A percentile compares a stretch with the other conserved stretches of the same genome.
Evolutionary conservation across 805 yeast genomes (phyloP).

Genomic region (Candida tibetensis): DNA sequence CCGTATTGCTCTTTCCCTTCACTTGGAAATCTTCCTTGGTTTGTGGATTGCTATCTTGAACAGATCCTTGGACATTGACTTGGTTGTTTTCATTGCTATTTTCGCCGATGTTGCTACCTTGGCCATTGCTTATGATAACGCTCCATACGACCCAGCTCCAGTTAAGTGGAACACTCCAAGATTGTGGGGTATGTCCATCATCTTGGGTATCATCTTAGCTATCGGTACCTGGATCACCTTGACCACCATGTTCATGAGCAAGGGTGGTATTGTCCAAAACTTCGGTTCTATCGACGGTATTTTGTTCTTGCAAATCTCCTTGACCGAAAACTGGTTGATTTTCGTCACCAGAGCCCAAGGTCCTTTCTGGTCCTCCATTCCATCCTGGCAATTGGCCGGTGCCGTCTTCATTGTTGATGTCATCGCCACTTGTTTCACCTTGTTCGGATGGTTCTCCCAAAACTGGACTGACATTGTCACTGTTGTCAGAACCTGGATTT

Average conservation of each 20-base stretch:
- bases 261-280: slow-evolving; percentile 94
- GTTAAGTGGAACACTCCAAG: slow-evolving; percentile 97
- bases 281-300: slow-evolving; percentile 90
- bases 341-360: slow-evolving; percentile 96
- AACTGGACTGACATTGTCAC: slow-evolving; percentile 96
- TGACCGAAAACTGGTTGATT: slow-evolving; percentile 96
- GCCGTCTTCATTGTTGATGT: slow-evolving; percentile 89
- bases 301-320: slow-evolving; percentile 87
- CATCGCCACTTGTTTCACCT: slow-evolving; percentile 86
- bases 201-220: slow-evolving; percentile 84
- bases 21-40: slow-evolving; percentile 92
- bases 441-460: slow-evolving; percentile 98
- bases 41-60: slow-evolving; percentile 94
- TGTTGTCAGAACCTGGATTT: slow-evolving; percentile 90
- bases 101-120: slow-evolving; percentile 97
- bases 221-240: slow-evolving; percentile 92
- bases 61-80: slow-evolving; percentile 80
- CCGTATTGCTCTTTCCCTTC: slow-evolving; percentile 95
- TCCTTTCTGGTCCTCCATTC: slow-evolving; percentile 96
- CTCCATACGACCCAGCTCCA: slow-evolving; percentile 90
- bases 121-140: slow-evolving; percentile 96
- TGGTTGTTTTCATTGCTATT: slow-evolving; percentile 94
- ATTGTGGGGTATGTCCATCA: slow-evolving; percentile 94
- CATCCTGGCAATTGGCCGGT: slow-evolving; percentile 96
- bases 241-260: slow-evolving; percentile 87